These are phyloP conservation scores for Exsudoporus frostii DNA, from an alignment of 768 basidiomycete genomes.

Conservation along the genomic window DNA sequence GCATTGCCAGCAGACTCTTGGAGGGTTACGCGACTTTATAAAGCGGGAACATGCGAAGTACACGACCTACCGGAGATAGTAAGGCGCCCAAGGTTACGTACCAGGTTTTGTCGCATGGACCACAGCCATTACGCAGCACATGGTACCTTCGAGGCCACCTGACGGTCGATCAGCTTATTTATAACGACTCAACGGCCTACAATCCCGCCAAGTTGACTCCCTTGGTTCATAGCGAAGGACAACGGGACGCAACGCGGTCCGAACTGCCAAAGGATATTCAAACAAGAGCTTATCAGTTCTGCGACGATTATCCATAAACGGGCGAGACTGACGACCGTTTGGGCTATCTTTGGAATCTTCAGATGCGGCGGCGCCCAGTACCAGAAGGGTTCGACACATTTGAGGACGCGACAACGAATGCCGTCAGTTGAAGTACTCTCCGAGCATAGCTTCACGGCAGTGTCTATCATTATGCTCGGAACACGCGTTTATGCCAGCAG, in stretches of 20 bases:
- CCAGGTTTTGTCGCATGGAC: constrained; percentile 10
- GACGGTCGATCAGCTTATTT: not conserved
- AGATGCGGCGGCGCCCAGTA: too few relatives aligned
- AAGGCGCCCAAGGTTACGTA: constrained; percentile 17
- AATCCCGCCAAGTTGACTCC: not conserved
- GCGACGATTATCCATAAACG: constrained; percentile 1
- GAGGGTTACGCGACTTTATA: constrained; percentile 20
- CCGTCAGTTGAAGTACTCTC: not conserved
- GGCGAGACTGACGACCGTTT: not conserved
- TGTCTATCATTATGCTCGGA: too few relatives aligned
- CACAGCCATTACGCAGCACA: constrained; percentile 1
- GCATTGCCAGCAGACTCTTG: constrained; percentile 7
- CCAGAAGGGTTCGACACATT: too few relatives aligned
- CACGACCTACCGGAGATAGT: constrained; percentile 14
- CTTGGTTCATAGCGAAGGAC: not conserved
- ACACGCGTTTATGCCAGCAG: too few relatives aligned
- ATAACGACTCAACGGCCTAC: not conserved
- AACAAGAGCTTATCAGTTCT: not conserved
- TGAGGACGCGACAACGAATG: not conserved
- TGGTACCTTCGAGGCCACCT: not conserved
- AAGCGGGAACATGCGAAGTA: constrained; percentile 17
- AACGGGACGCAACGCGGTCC: not conserved
- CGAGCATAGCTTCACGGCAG: too few relatives aligned
- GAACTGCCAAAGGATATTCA: not conserved
- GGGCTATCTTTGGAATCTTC: constrained; percentile 8